Evolutionary conservation across 2,329 filamentous ascomycete genomes (phyloP).

Genomic region (Sarocladium strictum): DNA sequence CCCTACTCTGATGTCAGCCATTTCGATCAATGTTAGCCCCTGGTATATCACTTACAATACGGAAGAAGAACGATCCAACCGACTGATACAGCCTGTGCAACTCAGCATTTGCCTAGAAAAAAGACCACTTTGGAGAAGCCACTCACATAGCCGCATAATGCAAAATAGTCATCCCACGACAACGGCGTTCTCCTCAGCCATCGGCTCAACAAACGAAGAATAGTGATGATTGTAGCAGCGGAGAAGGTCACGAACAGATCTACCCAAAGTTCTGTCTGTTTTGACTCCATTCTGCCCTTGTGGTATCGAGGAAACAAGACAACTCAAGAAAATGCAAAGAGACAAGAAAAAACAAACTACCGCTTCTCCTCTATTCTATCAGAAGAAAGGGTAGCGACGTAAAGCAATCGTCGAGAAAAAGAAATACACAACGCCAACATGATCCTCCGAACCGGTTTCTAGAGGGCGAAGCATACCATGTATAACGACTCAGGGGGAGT

Average conservation of each 20-base stretch:
- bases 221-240: slow-evolving; percentile 10
- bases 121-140: background rate
- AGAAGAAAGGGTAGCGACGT: no score
- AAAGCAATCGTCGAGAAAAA: no score
- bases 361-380: slow-evolving; percentile 6
- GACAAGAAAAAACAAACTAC: background rate
- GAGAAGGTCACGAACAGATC: slow-evolving; percentile 11
- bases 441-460: background rate
- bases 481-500: background rate
- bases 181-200: slow-evolving; percentile 9
- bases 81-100: slow-evolving; percentile 8
- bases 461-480: slow-evolving; percentile 6
- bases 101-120: slow-evolving; percentile 2
- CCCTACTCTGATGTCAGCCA: slow-evolving; percentile 9
- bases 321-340: background rate
- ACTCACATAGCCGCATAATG: slow-evolving; percentile 11
- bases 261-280: slow-evolving; percentile 11
- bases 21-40: slow-evolving; percentile 1
- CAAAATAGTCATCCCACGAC: slow-evolving; percentile 13
- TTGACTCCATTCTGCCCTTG: slow-evolving; percentile 12
- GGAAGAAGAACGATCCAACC: slow-evolving; percentile 11
- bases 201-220: slow-evolving; percentile 12
- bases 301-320: no score
- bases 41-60: slow-evolving; percentile 10
- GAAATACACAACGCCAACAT: no score